phyloP scores from a whole-genome alignment of 1,139 yeast species.

The Yamadazyma spencermartinsiae region DNA sequence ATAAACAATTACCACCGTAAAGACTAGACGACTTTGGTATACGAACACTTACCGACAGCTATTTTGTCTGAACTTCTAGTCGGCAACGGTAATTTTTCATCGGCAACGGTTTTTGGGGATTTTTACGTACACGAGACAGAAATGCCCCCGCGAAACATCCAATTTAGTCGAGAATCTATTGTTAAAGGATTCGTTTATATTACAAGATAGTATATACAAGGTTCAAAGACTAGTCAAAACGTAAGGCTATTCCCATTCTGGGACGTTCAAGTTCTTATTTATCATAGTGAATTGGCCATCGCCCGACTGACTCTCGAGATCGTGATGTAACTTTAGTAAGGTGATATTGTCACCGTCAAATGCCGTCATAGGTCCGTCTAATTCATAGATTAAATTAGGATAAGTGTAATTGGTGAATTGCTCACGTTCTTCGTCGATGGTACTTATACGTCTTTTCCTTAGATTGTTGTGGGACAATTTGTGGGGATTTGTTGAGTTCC shows the following conservation, averaged over 20 bases:
- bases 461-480: not conserved
- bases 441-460: slow-evolving; percentile 35
- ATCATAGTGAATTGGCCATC: slow-evolving; percentile 23
- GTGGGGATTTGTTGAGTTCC: not conserved
- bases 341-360: slow-evolving; percentile 54
- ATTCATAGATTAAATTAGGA: slow-evolving; percentile 48
- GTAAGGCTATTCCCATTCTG: slow-evolving; percentile 44
- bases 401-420: slow-evolving; percentile 50
- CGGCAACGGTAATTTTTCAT: not conserved
- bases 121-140: not conserved
- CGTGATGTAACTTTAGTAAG: slow-evolving; percentile 26
- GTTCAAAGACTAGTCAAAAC: not conserved
- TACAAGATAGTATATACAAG: not conserved
- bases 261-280: slow-evolving; percentile 34
- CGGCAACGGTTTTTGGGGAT: not conserved
- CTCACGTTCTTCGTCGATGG: slow-evolving; percentile 60
- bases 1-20: too few relatives aligned
- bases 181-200: not conserved
- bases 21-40: too few relatives aligned
- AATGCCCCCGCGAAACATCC: not conserved
- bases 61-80: too few relatives aligned
- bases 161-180: not conserved
- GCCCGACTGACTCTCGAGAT: slow-evolving; percentile 10
- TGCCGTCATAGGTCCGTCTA: slow-evolving; percentile 60
- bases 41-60: too few relatives aligned